Percentiles rank a stretch among this genome's conserved stretches.
Conservation (phyloP, 441 rosid species). For the Aquilaria agallochum region DNA sequence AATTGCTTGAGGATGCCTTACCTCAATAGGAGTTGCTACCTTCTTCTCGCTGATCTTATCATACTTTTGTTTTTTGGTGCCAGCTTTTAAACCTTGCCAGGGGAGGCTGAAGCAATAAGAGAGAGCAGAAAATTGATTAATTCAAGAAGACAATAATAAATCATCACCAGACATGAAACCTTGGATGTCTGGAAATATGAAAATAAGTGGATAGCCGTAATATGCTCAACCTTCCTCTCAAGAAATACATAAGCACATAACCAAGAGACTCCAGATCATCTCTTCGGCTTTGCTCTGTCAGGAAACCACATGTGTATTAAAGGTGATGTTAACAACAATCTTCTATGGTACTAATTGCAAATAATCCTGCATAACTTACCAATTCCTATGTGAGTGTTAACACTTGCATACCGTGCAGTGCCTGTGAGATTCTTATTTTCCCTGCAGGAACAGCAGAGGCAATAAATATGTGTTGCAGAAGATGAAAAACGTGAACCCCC, state of each 20-base stretch:
- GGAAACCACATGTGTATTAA: constrained; percentile 14
- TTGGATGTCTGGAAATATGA: constrained; percentile 10
- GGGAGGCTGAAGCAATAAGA: constrained; percentile 60
- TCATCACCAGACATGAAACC: constrained; percentile 10
- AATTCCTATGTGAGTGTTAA: constrained; percentile 87
- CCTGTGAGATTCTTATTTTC: constrained; percentile 92
- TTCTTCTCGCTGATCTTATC: constrained; percentile 94
- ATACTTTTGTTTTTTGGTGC: constrained; percentile 91
- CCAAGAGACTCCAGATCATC: constrained; percentile 96
- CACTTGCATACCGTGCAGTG: constrained; percentile 96
- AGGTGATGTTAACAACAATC: background rate
- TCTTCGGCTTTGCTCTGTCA: constrained; percentile 88
- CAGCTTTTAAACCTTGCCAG: constrained; percentile 93
- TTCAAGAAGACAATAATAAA: background rate
- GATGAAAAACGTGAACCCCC: no score
- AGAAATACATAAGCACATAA: constrained; percentile 86
- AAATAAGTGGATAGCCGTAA: constrained; percentile 6
- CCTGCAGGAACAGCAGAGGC: constrained; percentile 25
- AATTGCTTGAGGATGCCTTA: constrained; percentile 15
- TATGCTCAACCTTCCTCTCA: constrained; percentile 72
- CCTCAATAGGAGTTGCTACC: constrained; percentile 81
- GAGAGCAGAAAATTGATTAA: constrained; percentile 11
- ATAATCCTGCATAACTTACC: constrained; percentile 45
- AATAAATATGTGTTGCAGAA: background rate
- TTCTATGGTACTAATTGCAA: constrained; percentile 10